Percentiles rank a stretch among this genome's conserved stretches.
These are phyloP conservation scores for Backusella tuberculispora DNA, from an alignment of 192 early-diverging fungal species.

Conservation along the genomic window DNA sequence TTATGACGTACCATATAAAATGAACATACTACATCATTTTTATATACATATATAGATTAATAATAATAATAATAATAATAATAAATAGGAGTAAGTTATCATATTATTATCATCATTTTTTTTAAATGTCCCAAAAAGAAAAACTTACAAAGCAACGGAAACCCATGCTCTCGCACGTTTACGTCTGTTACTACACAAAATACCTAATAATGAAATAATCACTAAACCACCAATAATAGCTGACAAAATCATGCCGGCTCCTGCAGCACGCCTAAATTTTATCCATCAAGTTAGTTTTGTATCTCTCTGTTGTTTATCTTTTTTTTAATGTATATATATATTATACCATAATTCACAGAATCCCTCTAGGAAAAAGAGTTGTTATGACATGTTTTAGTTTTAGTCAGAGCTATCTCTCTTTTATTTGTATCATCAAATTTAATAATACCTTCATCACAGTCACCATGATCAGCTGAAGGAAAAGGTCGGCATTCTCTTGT, in stretches of 20 bases:
- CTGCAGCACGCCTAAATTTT: conserved; percentile 30
- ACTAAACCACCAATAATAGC: conserved; percentile 34
- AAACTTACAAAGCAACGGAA: conserved; percentile 31
- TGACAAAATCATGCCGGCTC: conserved; percentile 38
- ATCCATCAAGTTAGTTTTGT: neutral
- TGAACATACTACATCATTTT: neutral
- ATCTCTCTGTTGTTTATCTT: no score
- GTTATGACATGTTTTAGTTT: neutral
- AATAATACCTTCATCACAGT: conserved; percentile 38
- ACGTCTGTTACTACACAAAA: conserved; percentile 36
- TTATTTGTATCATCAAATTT: conserved; percentile 2
- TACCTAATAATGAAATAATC: conserved; percentile 31
- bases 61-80: neutral
- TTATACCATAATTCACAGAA: conserved; percentile 41
- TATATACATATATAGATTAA: neutral
- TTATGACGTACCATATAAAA: neutral
- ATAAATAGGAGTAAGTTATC: conserved; percentile 6
- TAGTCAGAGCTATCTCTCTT: neutral
- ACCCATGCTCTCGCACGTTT: conserved; percentile 37
- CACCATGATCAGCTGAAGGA: conserved; percentile 33
- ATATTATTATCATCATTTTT: neutral
- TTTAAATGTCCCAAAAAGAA: neutral
- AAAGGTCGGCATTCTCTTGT: conserved; percentile 39
- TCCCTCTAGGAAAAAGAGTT: conserved; percentile 28
- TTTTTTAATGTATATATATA: neutral